These are phyloP conservation scores for Podosphaera leucotricha DNA, from an alignment of 2,329 filamentous ascomycete genomes.

Conservation along the genomic window DNA sequence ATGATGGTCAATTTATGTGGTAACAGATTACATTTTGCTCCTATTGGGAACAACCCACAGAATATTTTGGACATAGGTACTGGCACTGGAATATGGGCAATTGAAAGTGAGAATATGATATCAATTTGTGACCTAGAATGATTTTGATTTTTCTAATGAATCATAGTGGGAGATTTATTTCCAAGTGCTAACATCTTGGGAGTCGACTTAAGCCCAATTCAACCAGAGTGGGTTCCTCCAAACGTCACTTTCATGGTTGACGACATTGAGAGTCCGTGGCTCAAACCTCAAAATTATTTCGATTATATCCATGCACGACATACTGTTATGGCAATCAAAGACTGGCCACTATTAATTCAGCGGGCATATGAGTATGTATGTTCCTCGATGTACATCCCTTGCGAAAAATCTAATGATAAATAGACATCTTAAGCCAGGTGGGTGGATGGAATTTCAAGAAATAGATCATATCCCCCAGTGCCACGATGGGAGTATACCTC, in stretches of 20 bases:
- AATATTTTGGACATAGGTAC: slow-evolving; percentile 33
- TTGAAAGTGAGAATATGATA: slow-evolving; percentile 20
- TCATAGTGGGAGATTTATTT: slow-evolving; percentile 27
- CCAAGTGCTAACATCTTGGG: slow-evolving; percentile 25
- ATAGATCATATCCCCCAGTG: slow-evolving; percentile 26
- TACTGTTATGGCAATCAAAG: slow-evolving; percentile 29
- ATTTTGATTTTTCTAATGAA: slow-evolving; percentile 3
- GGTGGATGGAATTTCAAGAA: slow-evolving; percentile 32
- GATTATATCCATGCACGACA: slow-evolving; percentile 38
- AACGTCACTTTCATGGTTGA: slow-evolving; percentile 44
- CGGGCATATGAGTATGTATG: slow-evolving; percentile 22
- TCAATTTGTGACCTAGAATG: background rate
- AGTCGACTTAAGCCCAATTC: slow-evolving; percentile 33
- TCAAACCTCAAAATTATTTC: slow-evolving; percentile 28
- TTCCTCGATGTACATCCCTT: background rate
- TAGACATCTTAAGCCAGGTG: slow-evolving; percentile 28
- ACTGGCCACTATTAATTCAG: slow-evolving; percentile 27
- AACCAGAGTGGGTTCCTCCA: slow-evolving; percentile 31
- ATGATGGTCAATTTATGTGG: slow-evolving; percentile 12
- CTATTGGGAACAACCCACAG: slow-evolving; percentile 23
- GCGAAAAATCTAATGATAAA: slow-evolving; percentile 2
- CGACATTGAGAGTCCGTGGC: slow-evolving; percentile 31
- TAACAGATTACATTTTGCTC: slow-evolving; percentile 24
- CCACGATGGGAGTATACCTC: slow-evolving; percentile 19
- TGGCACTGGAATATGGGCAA: slow-evolving; percentile 34